Evolutionary conservation across 1,139 yeast genomes (phyloP), one percentile per base, ranked within the genome.

Genomic region (Kurtzmaniella quercitrusa): DNA sequence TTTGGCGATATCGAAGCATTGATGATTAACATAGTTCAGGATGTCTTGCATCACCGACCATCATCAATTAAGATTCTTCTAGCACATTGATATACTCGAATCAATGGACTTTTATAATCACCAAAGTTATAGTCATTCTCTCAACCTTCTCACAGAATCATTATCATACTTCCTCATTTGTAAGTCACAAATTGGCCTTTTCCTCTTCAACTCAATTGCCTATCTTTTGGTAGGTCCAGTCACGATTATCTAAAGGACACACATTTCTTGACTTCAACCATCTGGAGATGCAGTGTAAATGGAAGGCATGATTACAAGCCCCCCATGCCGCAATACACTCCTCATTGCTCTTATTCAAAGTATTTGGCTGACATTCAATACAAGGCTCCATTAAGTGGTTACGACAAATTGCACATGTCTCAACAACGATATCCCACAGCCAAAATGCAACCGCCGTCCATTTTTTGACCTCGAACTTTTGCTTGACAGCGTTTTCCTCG

Each of bases 361-460:
- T 83, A 56, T 84, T 83, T 15, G 96, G 87, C 63, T 89, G 96
- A 61, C 99, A 94, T 61, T 91, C 98, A 52, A 94, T 93, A 65
- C 99, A 94, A 19, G 95, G 95, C 55, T 94, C 99, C 99, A 94
- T 94, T 54, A 93, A 78, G 65, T 93, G 98, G 64, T 93, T 94
- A 58, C 98, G 80, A 74, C 99, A 94, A 61, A 94, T 94, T 38
- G 99, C 98, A 71, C 99, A 94, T 45, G 88, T 89, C 54, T 94
- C 98, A 46, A 93, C 95, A 41, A 84, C 94, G 47, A 89, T 87
- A 65, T 88, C 98, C 98, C 98, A 94, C 1, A 97, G 89, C 99
- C 99, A 94, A 59, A 93, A 89, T 15, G 98, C 98, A 42, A 94
- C 98, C 0, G 98, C 98, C 14, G 96, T 89, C 98, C 98, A 93